Conservation (phyloP, 2,329 filamentous ascomycete species). For the Neurospora sp. region DNA sequence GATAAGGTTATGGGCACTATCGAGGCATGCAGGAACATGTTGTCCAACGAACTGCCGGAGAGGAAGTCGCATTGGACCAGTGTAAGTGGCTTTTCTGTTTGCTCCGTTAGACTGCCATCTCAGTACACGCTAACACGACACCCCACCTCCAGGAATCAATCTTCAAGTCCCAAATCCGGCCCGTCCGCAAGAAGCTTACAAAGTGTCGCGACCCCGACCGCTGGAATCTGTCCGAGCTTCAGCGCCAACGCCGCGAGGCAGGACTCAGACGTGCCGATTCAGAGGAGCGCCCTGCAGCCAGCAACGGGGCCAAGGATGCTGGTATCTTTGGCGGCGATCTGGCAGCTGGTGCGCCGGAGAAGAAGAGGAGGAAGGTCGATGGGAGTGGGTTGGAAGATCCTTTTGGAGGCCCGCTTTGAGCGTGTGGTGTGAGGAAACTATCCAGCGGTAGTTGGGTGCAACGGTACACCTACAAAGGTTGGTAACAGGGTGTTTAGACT, state of each 20-base stretch:
- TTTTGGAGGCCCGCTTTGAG: slow-evolving; percentile 34
- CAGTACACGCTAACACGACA: neutral
- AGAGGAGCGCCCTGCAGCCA: slow-evolving; percentile 18
- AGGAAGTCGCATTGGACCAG: slow-evolving; percentile 43
- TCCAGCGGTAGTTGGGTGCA: neutral
- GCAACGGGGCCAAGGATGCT: slow-evolving; percentile 25
- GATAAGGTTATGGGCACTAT: slow-evolving; percentile 42
- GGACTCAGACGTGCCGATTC: slow-evolving; percentile 29
- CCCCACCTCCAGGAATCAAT: slow-evolving; percentile 20
- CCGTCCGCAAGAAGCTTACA: slow-evolving; percentile 55
- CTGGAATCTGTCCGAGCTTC: slow-evolving; percentile 59
- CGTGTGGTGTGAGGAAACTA: neutral
- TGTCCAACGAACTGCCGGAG: slow-evolving; percentile 47
- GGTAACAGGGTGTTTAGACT: neutral
- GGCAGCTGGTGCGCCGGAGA: slow-evolving; percentile 22
- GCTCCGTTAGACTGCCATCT: neutral
- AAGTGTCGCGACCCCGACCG: slow-evolving; percentile 66
- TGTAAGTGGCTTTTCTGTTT: slow-evolving; percentile 24
- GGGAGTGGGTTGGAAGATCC: slow-evolving; percentile 29
- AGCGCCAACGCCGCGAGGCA: slow-evolving; percentile 52
- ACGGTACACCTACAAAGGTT: neutral
- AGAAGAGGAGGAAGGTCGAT: slow-evolving; percentile 36
- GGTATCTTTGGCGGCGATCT: slow-evolving; percentile 34
- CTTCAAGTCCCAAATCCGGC: slow-evolving; percentile 32
- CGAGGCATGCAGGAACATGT: slow-evolving; percentile 40